These are phyloP conservation scores for Solanum virginianum DNA, from an alignment of 257 asterid species.

Conservation along the genomic window DNA sequence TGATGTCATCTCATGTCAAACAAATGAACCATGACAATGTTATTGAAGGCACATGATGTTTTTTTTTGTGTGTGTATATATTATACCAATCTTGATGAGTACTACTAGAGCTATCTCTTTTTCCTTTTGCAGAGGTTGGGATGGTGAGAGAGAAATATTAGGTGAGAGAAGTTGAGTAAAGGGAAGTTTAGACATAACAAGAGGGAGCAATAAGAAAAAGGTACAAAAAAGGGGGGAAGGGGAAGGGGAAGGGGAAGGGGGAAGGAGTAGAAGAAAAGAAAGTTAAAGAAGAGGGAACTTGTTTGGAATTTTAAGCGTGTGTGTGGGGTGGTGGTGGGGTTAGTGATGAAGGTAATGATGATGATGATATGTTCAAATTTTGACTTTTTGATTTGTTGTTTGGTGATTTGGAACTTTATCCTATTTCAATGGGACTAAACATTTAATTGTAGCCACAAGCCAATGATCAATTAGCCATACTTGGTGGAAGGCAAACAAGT, in stretches of 20 bases:
- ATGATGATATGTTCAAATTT: constrained; percentile 18
- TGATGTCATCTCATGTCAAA: too few relatives aligned
- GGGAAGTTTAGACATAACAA: constrained; percentile 11
- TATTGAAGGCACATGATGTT: constrained; percentile 11
- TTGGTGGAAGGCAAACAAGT: neutral
- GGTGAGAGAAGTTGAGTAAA: constrained; percentile 1
- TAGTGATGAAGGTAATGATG: constrained; percentile 45
- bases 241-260: neutral
- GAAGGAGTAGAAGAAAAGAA: constrained; percentile 22
- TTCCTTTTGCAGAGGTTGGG: neutral
- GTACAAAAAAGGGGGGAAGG: constrained; percentile 5
- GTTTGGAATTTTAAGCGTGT: constrained; percentile 22
- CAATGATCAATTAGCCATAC: neutral
- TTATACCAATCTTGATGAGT: neutral
- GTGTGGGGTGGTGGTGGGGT: neutral
- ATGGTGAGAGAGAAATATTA: neutral
- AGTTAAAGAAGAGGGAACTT: constrained; percentile 19
- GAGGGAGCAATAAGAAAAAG: constrained; percentile 11
- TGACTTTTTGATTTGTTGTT: constrained; percentile 10
- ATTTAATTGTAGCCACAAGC: neutral
- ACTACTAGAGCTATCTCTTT: neutral
- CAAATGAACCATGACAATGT: constrained; percentile 22
- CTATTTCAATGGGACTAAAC: neutral
- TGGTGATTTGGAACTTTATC: constrained; percentile 3
- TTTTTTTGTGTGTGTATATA: neutral